These are phyloP conservation scores for Populus euphratica DNA, from an alignment of 345 rosid genomes.

Conservation along the genomic window DNA sequence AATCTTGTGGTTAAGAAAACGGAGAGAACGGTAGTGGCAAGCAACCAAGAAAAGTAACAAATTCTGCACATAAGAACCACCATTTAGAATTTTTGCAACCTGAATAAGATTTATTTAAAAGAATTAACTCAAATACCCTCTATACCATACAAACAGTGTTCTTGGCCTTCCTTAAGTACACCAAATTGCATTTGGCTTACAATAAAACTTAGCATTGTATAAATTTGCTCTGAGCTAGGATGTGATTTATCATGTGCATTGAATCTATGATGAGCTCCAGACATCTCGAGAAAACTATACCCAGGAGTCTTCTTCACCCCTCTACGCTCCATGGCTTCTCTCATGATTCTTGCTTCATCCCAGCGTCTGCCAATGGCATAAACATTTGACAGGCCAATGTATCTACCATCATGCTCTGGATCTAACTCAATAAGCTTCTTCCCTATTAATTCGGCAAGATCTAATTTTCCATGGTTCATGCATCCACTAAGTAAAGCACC, in stretches of 20 bases:
- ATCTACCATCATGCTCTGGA: constrained; percentile 72
- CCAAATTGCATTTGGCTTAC: constrained; percentile 40
- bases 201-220: constrained; percentile 37
- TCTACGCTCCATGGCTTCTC: constrained; percentile 72
- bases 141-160: background rate
- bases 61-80: background rate
- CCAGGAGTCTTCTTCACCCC: constrained; percentile 79
- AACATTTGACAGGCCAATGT: constrained; percentile 59
- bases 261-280: constrained; percentile 53
- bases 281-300: constrained; percentile 53
- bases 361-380: constrained; percentile 54
- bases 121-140: background rate
- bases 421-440: constrained; percentile 68
- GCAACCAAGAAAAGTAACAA: background rate
- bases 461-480: constrained; percentile 53
- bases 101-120: background rate
- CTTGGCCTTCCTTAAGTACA: constrained; percentile 23
- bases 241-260: constrained; percentile 63
- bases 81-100: background rate
- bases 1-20: background rate
- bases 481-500: constrained; percentile 80
- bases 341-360: constrained; percentile 58
- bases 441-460: constrained; percentile 66
- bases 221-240: constrained; percentile 35
- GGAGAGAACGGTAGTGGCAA: background rate